Conservation (phyloP, 495 filamentous ascomycete genomes). For the Lophiostoma macrostomum region DNA sequence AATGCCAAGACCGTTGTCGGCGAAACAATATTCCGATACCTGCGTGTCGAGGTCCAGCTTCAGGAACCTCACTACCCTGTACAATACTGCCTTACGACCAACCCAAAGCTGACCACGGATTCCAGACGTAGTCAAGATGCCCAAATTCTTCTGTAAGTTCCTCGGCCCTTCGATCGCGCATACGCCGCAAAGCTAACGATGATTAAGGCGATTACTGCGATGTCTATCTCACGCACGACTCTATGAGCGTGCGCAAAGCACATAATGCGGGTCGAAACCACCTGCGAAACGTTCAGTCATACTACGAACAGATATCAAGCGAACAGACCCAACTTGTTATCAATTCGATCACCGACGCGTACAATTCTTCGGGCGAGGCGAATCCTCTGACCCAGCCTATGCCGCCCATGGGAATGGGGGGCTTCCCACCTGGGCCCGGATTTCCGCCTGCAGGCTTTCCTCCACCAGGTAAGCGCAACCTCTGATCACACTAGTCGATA, state of each 20-base stretch:
- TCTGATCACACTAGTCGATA: constrained; percentile 53
- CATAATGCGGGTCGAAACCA: constrained; percentile 97
- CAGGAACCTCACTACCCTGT: no score
- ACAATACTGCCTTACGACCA: no score
- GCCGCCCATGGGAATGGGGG: constrained; percentile 34
- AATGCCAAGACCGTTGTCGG: no score
- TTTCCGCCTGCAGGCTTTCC: constrained; percentile 55
- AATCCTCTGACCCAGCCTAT: constrained; percentile 71
- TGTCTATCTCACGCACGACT: constrained; percentile 99
- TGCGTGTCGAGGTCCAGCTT: no score
- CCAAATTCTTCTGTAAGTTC: constrained; percentile 68
- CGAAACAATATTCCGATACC: no score
- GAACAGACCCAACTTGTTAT: constrained; percentile 98
- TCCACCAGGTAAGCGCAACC: constrained; percentile 43
- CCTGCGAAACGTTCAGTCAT: constrained; percentile 93
- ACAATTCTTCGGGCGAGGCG: constrained; percentile 87
- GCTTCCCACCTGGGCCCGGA: constrained; percentile 45
- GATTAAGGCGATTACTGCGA: constrained; percentile 92
- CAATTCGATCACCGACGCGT: constrained; percentile 92
- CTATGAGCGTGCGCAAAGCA: constrained; percentile 97
- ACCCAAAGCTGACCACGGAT: no score
- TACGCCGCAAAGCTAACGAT: not conserved
- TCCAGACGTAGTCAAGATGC: constrained; percentile 44
- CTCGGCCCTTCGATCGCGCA: not conserved
- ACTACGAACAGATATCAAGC: constrained; percentile 98